Base-by-base conservation (phyloP, 768 basidiomycete genomes). In the Xerocomellus chrysenteron region DNA sequence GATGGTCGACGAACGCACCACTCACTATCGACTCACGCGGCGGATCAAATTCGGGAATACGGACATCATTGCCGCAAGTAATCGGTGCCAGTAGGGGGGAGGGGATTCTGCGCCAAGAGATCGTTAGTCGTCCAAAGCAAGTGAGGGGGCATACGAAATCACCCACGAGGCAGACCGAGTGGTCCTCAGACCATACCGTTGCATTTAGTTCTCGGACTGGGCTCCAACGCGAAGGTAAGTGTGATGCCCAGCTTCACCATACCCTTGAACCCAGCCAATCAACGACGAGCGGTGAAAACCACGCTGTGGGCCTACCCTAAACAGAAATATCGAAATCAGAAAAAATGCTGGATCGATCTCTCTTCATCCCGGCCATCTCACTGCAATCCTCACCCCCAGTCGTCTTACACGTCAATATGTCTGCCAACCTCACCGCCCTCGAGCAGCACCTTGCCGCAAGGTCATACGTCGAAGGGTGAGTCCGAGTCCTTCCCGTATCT, bases 401-500 rank as follows among this genome's bases (percentile, higher is more conserved):
- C 47, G 35, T 19, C 37, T 50, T 55, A 57, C 44, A 66, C 58
- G 50, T 62, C 55, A 69, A 65, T 13, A 92, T 90, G 89, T 82
- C 88, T 66, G 78, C 76, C 62, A 77, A 91, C 73, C 79, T 90
- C 62, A 60, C 70, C 30, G 84, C 88, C 63, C 88, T 98, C 69
- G 91, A 98, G 71, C 72, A 86, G 55, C 92, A 95, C 82, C 91
- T 99, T 66, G 72, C 86, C 54, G 83, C 87, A 68, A 82, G 91
- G 72, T 92, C 92, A 57, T 96, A 96, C 73, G 80, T 96, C 48
- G 90, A 94, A 72, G 94, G 94, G 94, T 95, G 54, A 82, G 90
- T 81, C 19, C 53, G 33, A 36, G 52, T 57, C 47, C n/a, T 56
- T 47, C 48, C 45, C 48, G 39, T 50, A 35, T 46, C 47, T 41